These are phyloP conservation scores for Alternaria sp. DNA, from an alignment of 2,329 filamentous ascomycete species.

Conservation along the genomic window DNA sequence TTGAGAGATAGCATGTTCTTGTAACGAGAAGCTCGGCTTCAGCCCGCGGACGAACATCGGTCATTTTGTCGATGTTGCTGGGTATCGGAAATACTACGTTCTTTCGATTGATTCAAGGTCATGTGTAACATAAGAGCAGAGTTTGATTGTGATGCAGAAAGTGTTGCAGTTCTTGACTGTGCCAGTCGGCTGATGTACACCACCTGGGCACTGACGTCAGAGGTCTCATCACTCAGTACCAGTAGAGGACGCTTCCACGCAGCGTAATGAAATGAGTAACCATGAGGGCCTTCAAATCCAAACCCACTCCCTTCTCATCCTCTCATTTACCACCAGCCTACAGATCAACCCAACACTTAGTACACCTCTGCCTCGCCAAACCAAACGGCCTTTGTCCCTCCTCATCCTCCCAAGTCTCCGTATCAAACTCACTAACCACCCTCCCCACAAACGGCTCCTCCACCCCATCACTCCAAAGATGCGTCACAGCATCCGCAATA, in stretches of 20 bases:
- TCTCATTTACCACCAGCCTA: conserved; percentile 5
- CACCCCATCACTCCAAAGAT: conserved; percentile 36
- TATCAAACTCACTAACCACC: conserved; percentile 31
- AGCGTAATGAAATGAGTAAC: not conserved
- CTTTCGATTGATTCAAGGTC: not conserved
- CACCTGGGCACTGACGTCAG: not conserved
- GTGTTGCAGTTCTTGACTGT: not conserved
- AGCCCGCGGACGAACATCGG: not conserved
- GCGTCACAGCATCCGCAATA: conserved; percentile 36
- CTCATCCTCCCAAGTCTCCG: conserved; percentile 28
- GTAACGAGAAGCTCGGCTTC: conserved; percentile 5
- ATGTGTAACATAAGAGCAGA: not conserved
- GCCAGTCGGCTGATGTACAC: not conserved
- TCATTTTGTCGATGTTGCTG: not conserved
- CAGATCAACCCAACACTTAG: conserved; percentile 37
- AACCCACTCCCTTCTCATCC: not conserved
- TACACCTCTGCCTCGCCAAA: conserved; percentile 27
- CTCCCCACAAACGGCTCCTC: conserved; percentile 31
- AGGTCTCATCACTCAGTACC: not conserved
- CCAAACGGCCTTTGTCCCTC: conserved; percentile 32
- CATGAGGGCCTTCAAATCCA: not conserved
- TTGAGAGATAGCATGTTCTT: conserved; percentile 7
- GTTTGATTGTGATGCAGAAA: not conserved
- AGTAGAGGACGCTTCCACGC: not conserved
- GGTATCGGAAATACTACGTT: not conserved